phyloP scores from a whole-genome alignment of 140 eudicot genomes.

The Stevia rebaudiana region DNA sequence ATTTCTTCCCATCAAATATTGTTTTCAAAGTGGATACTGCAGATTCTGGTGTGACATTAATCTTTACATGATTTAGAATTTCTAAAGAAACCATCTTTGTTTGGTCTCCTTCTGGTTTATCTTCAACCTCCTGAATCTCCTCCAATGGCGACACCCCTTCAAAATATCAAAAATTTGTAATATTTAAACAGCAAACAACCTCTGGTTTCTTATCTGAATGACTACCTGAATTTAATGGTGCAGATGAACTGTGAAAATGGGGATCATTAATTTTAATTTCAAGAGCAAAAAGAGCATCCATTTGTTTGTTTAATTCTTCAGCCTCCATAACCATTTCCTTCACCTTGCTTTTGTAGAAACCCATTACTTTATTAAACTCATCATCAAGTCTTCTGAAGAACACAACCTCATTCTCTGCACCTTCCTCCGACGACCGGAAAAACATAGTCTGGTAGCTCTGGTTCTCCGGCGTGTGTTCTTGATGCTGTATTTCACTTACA shows the following conservation, averaged over 20 bases:
- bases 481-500: conserved; percentile 26
- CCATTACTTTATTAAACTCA: conserved; percentile 45
- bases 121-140: conserved; percentile 43
- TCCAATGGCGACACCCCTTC: conserved; percentile 25
- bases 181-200: background rate
- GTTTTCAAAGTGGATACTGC: conserved; percentile 44
- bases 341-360: conserved; percentile 39
- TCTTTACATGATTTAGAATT: conserved; percentile 45
- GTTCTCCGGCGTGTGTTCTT: conserved; percentile 12
- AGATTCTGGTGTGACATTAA: conserved; percentile 46
- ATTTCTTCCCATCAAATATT: conserved; percentile 29
- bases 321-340: conserved; percentile 46
- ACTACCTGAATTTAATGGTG: conserved; percentile 18
- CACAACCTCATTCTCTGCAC: conserved; percentile 39
- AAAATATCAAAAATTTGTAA: background rate
- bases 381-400: conserved; percentile 42
- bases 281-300: conserved; percentile 60
- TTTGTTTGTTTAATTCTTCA: conserved; percentile 43
- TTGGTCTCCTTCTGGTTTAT: background rate
- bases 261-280: conserved; percentile 37
- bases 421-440: conserved; percentile 36
- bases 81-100: conserved; percentile 29
- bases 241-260: background rate
- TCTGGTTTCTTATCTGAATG: background rate
- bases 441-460: conserved; percentile 23